phyloP scores from a whole-genome alignment of 768 basidiomycete species.

The Lactarius indigo region DNA sequence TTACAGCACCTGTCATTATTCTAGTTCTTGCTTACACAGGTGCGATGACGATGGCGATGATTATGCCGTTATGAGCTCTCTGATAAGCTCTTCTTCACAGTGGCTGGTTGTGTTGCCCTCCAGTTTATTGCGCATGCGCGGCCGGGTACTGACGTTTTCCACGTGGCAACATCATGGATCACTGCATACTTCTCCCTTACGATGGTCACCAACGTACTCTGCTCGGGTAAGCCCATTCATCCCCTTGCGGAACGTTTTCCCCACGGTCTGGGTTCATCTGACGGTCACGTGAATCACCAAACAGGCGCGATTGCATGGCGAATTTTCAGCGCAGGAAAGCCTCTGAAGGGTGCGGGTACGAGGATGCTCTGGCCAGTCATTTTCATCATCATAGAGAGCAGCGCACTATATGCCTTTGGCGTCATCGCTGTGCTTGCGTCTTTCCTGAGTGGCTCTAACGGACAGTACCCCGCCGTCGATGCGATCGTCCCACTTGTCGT shows the following conservation, averaged over 20 bases:
- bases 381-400: conserved; percentile 5
- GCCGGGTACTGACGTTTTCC: neutral
- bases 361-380: neutral
- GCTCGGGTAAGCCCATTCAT: neutral
- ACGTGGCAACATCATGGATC: neutral
- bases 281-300: neutral
- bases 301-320: conserved; percentile 7
- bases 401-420: conserved; percentile 1
- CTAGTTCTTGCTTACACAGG: neutral
- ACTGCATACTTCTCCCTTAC: neutral
- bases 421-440: neutral
- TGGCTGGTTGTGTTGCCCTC: neutral
- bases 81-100: neutral
- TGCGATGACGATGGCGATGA: neutral
- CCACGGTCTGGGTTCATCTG: neutral
- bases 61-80: no score
- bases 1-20: neutral
- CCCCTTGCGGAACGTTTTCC: neutral
- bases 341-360: neutral
- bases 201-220: neutral
- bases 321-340: neutral
- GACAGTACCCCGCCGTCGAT: neutral
- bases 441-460: neutral
- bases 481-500: conserved; percentile 1
- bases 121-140: neutral